Evolutionary conservation across 1,139 yeast species (phyloP).

Genomic region (Citeromyces hawaiiensis): DNA sequence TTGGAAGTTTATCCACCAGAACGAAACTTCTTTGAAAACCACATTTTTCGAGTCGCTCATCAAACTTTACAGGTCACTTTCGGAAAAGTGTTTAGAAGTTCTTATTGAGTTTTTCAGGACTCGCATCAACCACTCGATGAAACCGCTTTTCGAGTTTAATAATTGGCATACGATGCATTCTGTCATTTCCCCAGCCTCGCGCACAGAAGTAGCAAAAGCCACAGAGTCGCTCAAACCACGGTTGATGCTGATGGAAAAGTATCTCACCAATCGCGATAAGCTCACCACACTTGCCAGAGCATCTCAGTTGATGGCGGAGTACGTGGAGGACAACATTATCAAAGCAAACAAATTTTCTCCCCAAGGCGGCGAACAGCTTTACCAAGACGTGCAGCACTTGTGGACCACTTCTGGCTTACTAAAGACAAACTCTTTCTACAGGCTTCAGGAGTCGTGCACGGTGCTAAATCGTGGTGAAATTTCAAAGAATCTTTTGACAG

Average conservation of each 20-base stretch:
- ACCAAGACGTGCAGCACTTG: neutral
- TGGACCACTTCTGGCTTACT: neutral
- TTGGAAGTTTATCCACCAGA: neutral
- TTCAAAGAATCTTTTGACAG: neutral
- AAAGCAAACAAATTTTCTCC: neutral
- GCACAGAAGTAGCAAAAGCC: neutral
- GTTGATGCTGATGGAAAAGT: neutral
- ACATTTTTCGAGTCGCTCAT: neutral
- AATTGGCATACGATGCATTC: neutral
- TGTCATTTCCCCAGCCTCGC: neutral
- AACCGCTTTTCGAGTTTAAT: neutral
- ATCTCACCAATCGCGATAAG: neutral
- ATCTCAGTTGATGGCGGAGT: neutral
- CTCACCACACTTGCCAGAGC: neutral
- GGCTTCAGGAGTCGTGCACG: neutral
- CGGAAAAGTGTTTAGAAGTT: neutral
- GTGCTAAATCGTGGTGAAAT: neutral
- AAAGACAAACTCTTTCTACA: neutral
- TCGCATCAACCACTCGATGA: slow-evolving; percentile 1
- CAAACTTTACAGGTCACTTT: neutral
- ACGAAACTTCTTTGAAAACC: neutral
- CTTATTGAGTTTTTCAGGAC: neutral
- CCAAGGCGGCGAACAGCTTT: neutral
- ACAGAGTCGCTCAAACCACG: neutral
- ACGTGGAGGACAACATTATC: neutral